Evolutionary conservation across 805 yeast species (phyloP).

Genomic region (Zygoascus bituminiphila): DNA sequence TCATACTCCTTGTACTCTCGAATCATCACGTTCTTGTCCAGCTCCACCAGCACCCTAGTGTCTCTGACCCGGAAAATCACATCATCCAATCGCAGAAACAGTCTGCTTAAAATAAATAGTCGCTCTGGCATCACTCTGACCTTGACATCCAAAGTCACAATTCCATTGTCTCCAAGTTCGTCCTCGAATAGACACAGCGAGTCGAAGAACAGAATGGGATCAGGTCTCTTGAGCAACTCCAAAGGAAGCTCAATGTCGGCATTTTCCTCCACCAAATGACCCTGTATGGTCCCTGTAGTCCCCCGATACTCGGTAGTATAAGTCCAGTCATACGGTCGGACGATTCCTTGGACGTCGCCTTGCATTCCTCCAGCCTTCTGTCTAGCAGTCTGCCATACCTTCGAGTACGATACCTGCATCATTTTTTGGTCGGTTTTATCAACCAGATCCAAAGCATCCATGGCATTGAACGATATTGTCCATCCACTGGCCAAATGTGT

Average conservation of each 20-base stretch:
- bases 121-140: constrained; percentile 85
- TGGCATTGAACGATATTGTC: constrained; percentile 59
- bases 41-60: constrained; percentile 75
- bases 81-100: constrained; percentile 83
- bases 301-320: constrained; percentile 79
- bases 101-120: constrained; percentile 61
- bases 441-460: constrained; percentile 63
- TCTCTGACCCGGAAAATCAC: constrained; percentile 80
- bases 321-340: constrained; percentile 94
- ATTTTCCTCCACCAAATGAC: constrained; percentile 9
- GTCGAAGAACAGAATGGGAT: constrained; percentile 83
- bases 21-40: constrained; percentile 51
- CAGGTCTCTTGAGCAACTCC: constrained; percentile 58
- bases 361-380: constrained; percentile 27
- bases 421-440: constrained; percentile 43
- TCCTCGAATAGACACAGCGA: constrained; percentile 88
- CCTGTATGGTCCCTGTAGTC: constrained; percentile 21
- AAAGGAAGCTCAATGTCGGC: constrained; percentile 50
- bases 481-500: constrained; percentile 35
- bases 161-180: constrained; percentile 94
- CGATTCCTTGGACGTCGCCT: constrained; percentile 47
- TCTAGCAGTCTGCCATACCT: constrained; percentile 57
- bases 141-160: constrained; percentile 66
- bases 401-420: constrained; percentile 73
- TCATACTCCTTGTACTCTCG: constrained; percentile 74